Percentiles rank a stretch among this genome's conserved stretches.
phyloP scores from a whole-genome alignment of 345 rosid species.

The Theobroma cacao region DNA sequence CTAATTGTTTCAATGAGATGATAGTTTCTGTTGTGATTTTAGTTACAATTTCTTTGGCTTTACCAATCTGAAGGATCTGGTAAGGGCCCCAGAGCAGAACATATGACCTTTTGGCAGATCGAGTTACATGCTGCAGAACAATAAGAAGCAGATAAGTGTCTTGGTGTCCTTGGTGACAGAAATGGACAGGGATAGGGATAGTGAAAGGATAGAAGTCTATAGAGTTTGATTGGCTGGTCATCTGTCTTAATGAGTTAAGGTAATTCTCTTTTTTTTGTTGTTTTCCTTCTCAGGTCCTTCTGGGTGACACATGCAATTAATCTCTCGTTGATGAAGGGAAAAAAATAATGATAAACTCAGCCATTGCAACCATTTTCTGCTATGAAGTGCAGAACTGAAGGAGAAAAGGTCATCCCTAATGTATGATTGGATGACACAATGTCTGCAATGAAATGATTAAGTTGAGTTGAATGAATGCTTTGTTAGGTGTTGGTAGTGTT shows the following conservation, averaged over 20 bases:
- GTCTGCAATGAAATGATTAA: no score
- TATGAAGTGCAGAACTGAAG: neutral
- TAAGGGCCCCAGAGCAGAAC: neutral
- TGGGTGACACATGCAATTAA: neutral
- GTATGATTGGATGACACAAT: neutral
- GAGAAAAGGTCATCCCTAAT: neutral
- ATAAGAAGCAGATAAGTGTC: neutral
- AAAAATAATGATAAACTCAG: neutral
- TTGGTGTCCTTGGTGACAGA: no score
- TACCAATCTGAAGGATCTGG: neutral
- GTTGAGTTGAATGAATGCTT: no score
- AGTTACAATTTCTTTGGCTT: neutral
- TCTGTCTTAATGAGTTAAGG: neutral
- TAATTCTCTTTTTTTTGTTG: neutral
- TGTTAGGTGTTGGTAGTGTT: no score
- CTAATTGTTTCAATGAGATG: neutral
- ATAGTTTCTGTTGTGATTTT: neutral
- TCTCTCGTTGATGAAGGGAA: neutral
- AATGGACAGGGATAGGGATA: no score
- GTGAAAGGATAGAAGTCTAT: neutral
- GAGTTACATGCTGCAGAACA: neutral
- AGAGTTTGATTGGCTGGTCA: neutral
- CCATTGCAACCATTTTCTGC: neutral
- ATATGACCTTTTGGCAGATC: neutral
- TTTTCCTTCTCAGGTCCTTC: neutral